These are phyloP conservation scores for Tagetes patula DNA, from an alignment of 129 eudicot genomes.

Conservation along the genomic window DNA sequence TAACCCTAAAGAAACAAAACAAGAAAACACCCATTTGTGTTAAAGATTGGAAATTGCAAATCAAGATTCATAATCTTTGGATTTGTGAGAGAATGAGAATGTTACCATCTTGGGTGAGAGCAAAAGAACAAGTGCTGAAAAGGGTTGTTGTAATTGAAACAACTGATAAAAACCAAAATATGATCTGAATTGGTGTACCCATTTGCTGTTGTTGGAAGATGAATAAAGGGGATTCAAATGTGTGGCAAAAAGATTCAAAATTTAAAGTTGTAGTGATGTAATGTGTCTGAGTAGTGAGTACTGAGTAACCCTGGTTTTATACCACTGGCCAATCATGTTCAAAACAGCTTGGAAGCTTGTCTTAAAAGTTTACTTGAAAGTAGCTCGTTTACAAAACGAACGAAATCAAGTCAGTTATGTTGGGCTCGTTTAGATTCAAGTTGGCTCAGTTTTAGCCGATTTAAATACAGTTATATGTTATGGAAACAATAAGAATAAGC, in stretches of 20 bases:
- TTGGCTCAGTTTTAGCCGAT: no score
- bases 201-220: constrained; percentile 45
- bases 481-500: no score
- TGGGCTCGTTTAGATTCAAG: no score
- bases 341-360: no score
- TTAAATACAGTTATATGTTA: no score
- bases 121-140: constrained; percentile 51
- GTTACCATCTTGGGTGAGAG: constrained; percentile 87
- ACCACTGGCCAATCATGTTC: neutral
- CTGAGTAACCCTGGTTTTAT: constrained; percentile 19
- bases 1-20: constrained; percentile 46
- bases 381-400: no score
- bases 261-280: constrained; percentile 26
- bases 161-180: constrained; percentile 46
- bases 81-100: neutral
- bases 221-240: constrained; percentile 29
- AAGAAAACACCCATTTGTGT: neutral
- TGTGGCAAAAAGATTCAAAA: constrained; percentile 25
- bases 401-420: no score
- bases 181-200: constrained; percentile 27
- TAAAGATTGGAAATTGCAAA: constrained; percentile 10
- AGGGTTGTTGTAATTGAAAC: constrained; percentile 40
- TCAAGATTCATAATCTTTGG: neutral
- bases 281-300: constrained; percentile 15
- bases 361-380: no score